These are phyloP conservation scores for Colletotrichum cuscutae DNA, from an alignment of 2,329 filamentous ascomycete species.

Conservation along the genomic window DNA sequence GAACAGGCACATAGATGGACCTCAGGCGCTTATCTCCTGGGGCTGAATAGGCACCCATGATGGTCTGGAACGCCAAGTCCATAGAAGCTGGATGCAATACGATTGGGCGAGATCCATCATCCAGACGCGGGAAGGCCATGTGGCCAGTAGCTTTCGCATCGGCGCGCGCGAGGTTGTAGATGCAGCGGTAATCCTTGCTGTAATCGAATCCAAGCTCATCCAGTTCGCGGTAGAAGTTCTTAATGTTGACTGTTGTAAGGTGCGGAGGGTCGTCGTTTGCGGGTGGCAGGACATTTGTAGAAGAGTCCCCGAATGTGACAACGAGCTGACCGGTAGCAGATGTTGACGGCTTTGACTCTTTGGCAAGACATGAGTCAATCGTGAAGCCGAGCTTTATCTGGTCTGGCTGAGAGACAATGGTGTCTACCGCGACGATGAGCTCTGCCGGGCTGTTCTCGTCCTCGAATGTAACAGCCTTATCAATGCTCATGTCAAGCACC, in stretches of 20 bases:
- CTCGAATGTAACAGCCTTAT: conserved; percentile 16
- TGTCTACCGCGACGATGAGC: not conserved
- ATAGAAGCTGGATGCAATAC: conserved; percentile 46
- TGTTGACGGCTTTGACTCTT: not conserved
- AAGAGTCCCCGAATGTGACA: not conserved
- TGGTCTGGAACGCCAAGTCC: conserved; percentile 47
- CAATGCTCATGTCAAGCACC: conserved; percentile 12
- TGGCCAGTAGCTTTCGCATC: not conserved
- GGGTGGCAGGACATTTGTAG: not conserved
- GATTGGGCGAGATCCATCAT: not conserved
- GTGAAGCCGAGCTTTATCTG: not conserved
- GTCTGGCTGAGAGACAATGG: no score
- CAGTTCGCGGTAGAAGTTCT: conserved; percentile 10
- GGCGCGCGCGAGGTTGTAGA: not conserved
- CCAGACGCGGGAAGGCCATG: not conserved
- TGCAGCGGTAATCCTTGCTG: conserved; percentile 2
- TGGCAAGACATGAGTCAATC: conserved; percentile 5
- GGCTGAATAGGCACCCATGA: conserved; percentile 43
- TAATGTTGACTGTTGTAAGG: not conserved
- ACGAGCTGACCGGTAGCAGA: conserved; percentile 1
- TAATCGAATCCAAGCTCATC: conserved; percentile 3
- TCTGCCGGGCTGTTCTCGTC: conserved; percentile 15
- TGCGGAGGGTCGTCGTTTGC: not conserved
- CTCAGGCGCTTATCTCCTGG: conserved; percentile 46
- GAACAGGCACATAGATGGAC: conserved; percentile 42